These are phyloP conservation scores for Ustilago lituana DNA, from an alignment of 1,284 basidiomycete species.

Conservation along the genomic window DNA sequence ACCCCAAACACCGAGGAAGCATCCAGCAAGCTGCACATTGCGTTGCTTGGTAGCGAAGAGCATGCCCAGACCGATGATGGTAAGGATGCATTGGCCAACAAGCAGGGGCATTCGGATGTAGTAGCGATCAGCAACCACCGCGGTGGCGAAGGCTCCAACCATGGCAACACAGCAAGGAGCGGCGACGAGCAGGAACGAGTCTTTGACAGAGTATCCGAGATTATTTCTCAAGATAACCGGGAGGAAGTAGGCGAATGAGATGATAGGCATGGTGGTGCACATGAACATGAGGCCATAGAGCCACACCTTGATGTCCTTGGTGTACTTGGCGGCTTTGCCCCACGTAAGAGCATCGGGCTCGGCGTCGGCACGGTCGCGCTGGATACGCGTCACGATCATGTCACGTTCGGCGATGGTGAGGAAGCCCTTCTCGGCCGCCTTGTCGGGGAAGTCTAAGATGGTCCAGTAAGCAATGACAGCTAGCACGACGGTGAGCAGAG, in stretches of 20 bases:
- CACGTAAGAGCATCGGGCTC: conserved; percentile 67
- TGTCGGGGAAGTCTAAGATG: conserved; percentile 70
- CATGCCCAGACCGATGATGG: conserved; percentile 65
- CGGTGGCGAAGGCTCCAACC: conserved; percentile 65
- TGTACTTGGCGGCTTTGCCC: conserved; percentile 65
- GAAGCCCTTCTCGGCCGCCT: conserved; percentile 67
- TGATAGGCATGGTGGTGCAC: conserved; percentile 52
- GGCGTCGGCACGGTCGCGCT: conserved; percentile 69
- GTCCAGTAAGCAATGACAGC: conserved; percentile 47
- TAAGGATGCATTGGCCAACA: conserved; percentile 63
- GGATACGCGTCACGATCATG: conserved; percentile 68
- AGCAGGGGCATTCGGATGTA: conserved; percentile 67
- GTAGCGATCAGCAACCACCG: conserved; percentile 67
- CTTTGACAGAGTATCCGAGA: conserved; percentile 65
- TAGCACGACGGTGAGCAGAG: conserved; percentile 44
- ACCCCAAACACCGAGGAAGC: conserved; percentile 69
- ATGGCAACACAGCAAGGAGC: conserved; percentile 67
- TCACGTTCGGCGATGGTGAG: conserved; percentile 67
- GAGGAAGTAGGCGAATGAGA: conserved; percentile 67
- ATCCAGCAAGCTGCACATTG: conserved; percentile 56
- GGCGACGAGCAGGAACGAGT: conserved; percentile 63
- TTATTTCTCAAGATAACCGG: conserved; percentile 68
- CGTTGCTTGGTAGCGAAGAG: conserved; percentile 62
- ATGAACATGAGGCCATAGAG: conserved; percentile 68
- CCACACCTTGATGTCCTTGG: conserved; percentile 69